phyloP scores from a whole-genome alignment of 108 stramenopile genomes.

The Fragilaria crotonensis region DNA sequence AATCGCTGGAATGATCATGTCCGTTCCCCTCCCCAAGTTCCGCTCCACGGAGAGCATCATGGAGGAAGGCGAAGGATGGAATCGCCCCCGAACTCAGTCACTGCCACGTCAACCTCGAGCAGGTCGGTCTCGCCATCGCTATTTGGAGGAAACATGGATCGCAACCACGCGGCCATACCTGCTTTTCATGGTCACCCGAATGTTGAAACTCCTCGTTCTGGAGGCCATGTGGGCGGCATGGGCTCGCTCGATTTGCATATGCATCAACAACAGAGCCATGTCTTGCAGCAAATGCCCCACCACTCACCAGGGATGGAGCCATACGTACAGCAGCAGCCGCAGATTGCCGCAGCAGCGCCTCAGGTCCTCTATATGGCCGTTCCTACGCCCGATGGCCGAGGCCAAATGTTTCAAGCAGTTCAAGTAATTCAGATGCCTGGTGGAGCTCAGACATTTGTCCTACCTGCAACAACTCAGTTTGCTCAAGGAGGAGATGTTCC shows the following conservation, averaged over 20 bases:
- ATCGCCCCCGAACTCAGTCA: slow-evolving; percentile 29
- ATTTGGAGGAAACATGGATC: not conserved
- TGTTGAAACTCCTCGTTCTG: not conserved
- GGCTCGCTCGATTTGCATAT: not conserved
- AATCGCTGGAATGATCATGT: not conserved
- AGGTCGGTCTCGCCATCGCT: slow-evolving; percentile 37
- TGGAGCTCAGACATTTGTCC: slow-evolving; percentile 18
- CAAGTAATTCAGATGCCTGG: slow-evolving; percentile 57
- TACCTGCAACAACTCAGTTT: slow-evolving; percentile 21
- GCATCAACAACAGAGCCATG: not conserved
- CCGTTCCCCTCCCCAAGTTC: not conserved
- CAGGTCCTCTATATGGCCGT: slow-evolving; percentile 90
- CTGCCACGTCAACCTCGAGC: slow-evolving; percentile 44
- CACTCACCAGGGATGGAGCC: slow-evolving; percentile 2
- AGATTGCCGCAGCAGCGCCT: slow-evolving; percentile 21
- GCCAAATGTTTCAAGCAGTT: slow-evolving; percentile 73
- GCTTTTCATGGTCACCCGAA: not conserved
- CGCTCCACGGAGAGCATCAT: not conserved
- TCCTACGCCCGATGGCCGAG: slow-evolving; percentile 77
- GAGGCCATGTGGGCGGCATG: not conserved
- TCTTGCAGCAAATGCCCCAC: not conserved
- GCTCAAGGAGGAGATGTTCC: not conserved
- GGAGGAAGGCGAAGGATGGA: slow-evolving; percentile 7
- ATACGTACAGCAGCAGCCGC: slow-evolving; percentile 21
- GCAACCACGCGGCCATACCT: not conserved